phyloP scores from a whole-genome alignment of 2,329 filamentous ascomycete species.

The Claviceps maximensis region DNA sequence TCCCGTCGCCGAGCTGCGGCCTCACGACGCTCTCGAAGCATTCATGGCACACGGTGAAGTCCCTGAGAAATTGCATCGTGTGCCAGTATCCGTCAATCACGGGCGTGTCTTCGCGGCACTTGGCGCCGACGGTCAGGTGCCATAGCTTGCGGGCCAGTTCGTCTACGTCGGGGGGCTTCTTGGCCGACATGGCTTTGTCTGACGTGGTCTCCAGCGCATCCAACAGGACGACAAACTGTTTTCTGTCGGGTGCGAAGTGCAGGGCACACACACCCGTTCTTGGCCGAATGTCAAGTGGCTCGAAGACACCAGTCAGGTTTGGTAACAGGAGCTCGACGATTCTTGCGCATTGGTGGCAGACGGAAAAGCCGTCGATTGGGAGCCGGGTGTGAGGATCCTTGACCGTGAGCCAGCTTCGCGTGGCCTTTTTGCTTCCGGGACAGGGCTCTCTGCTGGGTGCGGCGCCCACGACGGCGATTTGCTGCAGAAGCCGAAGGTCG shows the following conservation, averaged over 20 bases:
- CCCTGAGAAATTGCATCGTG: constrained; percentile 58
- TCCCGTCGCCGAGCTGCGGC: constrained; percentile 43
- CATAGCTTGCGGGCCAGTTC: constrained; percentile 52
- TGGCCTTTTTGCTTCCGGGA: constrained; percentile 38
- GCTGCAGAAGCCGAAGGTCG: constrained; percentile 56
- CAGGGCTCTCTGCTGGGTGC: constrained; percentile 42
- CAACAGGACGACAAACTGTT: constrained; percentile 45
- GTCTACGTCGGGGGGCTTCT: constrained; percentile 39
- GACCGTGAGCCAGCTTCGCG: constrained; percentile 64
- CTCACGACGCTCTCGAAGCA: constrained; percentile 74
- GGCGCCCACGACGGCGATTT: constrained; percentile 45
- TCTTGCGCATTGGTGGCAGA: constrained; percentile 62
- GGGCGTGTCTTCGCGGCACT: constrained; percentile 54
- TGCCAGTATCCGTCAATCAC: constrained; percentile 59
- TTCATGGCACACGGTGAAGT: constrained; percentile 75
- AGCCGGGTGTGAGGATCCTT: constrained; percentile 51
- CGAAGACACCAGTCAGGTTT: constrained; percentile 53
- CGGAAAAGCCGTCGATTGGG: constrained; percentile 56
- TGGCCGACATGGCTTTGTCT: constrained; percentile 33
- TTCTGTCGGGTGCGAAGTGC: constrained; percentile 39
- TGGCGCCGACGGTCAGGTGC: constrained; percentile 40
- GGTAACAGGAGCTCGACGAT: constrained; percentile 64
- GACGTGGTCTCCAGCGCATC: constrained; percentile 45
- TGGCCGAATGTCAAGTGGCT: constrained; percentile 32
- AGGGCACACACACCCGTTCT: constrained; percentile 54